phyloP scores from a whole-genome alignment of 768 basidiomycete genomes.

The Tricholoma bakamatsutake region DNA sequence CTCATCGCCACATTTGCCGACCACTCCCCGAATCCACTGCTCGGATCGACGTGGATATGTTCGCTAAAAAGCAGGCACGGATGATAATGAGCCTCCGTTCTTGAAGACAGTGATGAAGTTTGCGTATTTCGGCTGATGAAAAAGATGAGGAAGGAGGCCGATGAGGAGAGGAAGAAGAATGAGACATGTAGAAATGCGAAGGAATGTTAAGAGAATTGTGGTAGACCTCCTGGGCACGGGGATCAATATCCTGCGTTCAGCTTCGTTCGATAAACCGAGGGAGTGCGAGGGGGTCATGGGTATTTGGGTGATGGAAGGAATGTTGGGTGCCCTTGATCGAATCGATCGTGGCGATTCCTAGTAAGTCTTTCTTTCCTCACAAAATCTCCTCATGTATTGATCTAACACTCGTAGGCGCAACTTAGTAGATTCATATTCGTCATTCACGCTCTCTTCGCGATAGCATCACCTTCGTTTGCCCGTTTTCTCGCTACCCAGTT shows the following conservation, averaged over 20 bases:
- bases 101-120: background rate
- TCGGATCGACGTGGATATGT: background rate
- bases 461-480: background rate
- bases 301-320: slow-evolving; percentile 8
- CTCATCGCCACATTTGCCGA: too few species aligned
- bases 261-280: too few species aligned
- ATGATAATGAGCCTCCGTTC: slow-evolving; percentile 4
- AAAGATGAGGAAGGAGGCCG: slow-evolving; percentile 4
- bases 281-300: slow-evolving; percentile 7
- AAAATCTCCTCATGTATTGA: background rate
- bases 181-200: background rate
- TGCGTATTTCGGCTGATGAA: slow-evolving; percentile 6
- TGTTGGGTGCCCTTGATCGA: slow-evolving; percentile 9
- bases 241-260: background rate
- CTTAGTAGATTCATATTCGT: background rate
- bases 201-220: background rate
- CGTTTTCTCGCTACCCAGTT: slow-evolving; percentile 3
- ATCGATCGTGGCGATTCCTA: slow-evolving; percentile 2
- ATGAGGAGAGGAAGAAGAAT: background rate
- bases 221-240: background rate
- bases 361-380: background rate
- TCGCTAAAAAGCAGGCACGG: background rate
- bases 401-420: too few species aligned
- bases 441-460: background rate
- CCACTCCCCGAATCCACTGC: background rate